Evolutionary conservation across 306 rosid genomes (phyloP).

Genomic region (Astragalus membranaceus): DNA sequence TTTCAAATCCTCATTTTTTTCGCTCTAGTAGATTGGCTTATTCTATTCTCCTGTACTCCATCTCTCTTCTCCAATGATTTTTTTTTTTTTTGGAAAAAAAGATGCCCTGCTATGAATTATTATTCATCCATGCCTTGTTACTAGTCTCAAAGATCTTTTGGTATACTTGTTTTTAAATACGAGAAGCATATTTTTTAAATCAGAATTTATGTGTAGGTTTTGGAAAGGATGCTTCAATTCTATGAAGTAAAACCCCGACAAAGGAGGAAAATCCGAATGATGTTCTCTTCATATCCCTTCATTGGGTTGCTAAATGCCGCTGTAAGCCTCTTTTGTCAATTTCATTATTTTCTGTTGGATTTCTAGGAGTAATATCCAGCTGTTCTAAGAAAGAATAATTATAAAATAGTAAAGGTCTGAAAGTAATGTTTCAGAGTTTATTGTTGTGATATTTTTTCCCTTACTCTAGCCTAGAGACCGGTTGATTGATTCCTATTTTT

Average conservation of each 20-base stretch:
- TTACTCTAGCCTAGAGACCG: no score
- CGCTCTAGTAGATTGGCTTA: not conserved
- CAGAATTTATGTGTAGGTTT: slow-evolving; percentile 47
- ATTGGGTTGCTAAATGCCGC: slow-evolving; percentile 70
- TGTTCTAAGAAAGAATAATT: no score
- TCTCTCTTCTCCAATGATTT: not conserved
- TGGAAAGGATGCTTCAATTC: slow-evolving; percentile 62
- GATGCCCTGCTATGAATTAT: slow-evolving; percentile 8
- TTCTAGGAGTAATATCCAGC: no score
- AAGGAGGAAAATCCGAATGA: slow-evolving; percentile 16
- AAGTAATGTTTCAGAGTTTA: no score
- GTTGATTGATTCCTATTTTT: no score
- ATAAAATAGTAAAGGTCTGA: no score
- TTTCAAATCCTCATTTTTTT: not conserved
- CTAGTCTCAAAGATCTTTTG: not conserved
- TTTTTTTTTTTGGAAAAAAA: not conserved
- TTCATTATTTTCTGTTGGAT: not conserved
- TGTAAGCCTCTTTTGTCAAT: slow-evolving; percentile 47
- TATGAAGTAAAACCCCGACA: slow-evolving; percentile 20
- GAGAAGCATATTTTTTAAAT: not conserved
- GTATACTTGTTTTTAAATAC: slow-evolving; percentile 6
- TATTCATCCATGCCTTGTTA: not conserved
- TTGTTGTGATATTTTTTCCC: no score
- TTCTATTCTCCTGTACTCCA: not conserved
- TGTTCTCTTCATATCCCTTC: slow-evolving; percentile 58